Conservation (phyloP, 139 green algal genomes). For the Protoeuglena noctilucae region DNA sequence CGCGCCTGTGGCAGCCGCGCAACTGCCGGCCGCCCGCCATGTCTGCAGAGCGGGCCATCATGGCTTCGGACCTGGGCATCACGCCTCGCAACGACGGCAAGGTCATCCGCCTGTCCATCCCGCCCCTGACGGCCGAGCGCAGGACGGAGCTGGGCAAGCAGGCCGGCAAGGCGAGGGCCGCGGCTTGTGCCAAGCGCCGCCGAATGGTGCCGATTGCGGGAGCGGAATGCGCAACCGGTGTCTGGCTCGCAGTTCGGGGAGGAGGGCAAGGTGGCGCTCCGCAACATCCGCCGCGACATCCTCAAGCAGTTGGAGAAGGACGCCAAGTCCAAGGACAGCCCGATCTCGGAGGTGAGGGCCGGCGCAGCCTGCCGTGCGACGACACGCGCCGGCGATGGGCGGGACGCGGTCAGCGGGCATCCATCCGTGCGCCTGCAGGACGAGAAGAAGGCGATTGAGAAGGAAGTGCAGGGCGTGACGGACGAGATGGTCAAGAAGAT, state of each 20-base stretch:
- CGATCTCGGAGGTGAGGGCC: slow-evolving; percentile 23
- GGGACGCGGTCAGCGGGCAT: too few species aligned
- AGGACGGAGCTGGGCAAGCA: slow-evolving; percentile 77
- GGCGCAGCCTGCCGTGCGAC: too few species aligned
- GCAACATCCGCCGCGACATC: slow-evolving; percentile 77
- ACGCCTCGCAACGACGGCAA: slow-evolving; percentile 90
- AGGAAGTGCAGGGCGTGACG: slow-evolving; percentile 62
- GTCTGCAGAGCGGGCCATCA: slow-evolving; percentile 34
- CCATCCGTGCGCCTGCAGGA: too few species aligned
- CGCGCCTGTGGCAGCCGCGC: too few species aligned
- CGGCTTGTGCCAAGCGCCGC: not conserved
- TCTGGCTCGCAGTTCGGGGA: slow-evolving; percentile 80
- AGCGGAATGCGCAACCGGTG: slow-evolving; percentile 19
- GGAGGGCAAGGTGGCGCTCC: slow-evolving; percentile 79
- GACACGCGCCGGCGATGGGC: too few species aligned
- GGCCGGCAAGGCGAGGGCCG: slow-evolving; percentile 1
- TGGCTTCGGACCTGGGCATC: slow-evolving; percentile 70
- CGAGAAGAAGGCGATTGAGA: slow-evolving; percentile 54
- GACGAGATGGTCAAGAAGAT: slow-evolving; percentile 73
- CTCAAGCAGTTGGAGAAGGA: slow-evolving; percentile 65
- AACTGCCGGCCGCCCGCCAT: slow-evolving; percentile 25
- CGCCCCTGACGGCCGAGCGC: slow-evolving; percentile 79
- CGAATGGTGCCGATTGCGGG: too few species aligned
- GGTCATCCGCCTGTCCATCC: slow-evolving; percentile 77
- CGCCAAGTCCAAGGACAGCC: slow-evolving; percentile 42